Evolutionary conservation across 2,329 filamentous ascomycete species (phyloP).

Genomic region (Macroventuria anomochaeta): DNA sequence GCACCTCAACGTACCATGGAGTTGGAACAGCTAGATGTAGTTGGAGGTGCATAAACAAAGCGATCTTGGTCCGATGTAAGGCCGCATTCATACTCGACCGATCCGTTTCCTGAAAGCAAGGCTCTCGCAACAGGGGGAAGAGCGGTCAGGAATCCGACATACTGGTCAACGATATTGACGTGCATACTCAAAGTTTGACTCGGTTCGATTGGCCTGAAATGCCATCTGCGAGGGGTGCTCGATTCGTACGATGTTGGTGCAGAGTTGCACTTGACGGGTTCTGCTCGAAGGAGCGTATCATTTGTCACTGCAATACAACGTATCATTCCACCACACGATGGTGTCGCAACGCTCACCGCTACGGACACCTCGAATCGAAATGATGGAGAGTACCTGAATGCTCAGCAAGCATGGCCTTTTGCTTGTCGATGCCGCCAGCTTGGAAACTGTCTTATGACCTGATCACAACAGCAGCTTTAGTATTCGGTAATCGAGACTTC

Average conservation of each 20-base stretch:
- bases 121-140: slow-evolving; percentile 5
- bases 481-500: background rate
- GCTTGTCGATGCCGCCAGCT: background rate
- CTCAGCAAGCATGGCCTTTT: background rate
- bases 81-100: slow-evolving; percentile 5
- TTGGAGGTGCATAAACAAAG: slow-evolving; percentile 16
- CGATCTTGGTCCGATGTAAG: slow-evolving; percentile 3
- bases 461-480: background rate
- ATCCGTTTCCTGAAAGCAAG: slow-evolving; percentile 1
- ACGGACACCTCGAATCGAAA: background rate
- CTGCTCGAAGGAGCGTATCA: slow-evolving; percentile 7
- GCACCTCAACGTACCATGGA: slow-evolving; percentile 14
- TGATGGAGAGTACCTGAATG: background rate
- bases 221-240: slow-evolving; percentile 18
- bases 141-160: slow-evolving; percentile 13
- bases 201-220: slow-evolving; percentile 12
- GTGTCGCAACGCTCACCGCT: slow-evolving; percentile 18
- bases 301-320: slow-evolving; percentile 15
- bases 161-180: slow-evolving; percentile 13
- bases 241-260: slow-evolving; percentile 4
- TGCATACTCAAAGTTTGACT: slow-evolving; percentile 7
- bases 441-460: background rate
- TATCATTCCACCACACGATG: slow-evolving; percentile 9
- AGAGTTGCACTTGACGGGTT: slow-evolving; percentile 14
- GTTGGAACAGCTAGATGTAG: slow-evolving; percentile 12